Base-by-base conservation (phyloP, 345 rosid species). In the Raphanus raphanistrum region DNA sequence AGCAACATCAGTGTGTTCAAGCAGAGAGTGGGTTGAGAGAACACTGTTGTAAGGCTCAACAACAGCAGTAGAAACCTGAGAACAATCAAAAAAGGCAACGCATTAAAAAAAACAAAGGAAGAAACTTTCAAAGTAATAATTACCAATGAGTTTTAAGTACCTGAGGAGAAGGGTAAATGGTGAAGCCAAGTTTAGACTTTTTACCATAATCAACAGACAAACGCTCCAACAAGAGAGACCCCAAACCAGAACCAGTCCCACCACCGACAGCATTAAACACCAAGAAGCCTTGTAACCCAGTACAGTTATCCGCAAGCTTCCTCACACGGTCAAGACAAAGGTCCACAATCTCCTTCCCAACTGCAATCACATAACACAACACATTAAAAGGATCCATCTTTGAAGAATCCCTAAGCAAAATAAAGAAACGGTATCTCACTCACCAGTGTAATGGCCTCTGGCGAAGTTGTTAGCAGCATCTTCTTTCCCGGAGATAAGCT, bases 381-480 rank as follows among this genome's bases (percentile, higher is more conserved):
- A n/a, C 60, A 59, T 15, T 31, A 8, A 45, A 21, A 21, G 21
- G 1, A 21, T 21, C 21, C 21, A 21, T 21, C n/a, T 33, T 38
- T 8, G 3, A 31, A 27, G 43, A 66, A 12, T 2, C 58, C 57
- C 29, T 55, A 75, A 38, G 11, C 8, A 38, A 8, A 38, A 28
- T 28, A 0, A 38, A 38, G 45, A 38, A 38, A 38, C 4, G 45
- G 12, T 8, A 8, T 38, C 45, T 38, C 69, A 87, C 45, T 38
- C 69, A 87, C 92, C 88, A 1, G 90, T 88, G 2, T 88, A 88
- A 59, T 88, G 92, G 4, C 92, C 90, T 79, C 92, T 84, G 4
- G 90, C 92, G 28, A 88, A 88, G 81, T 88, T 88, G 73, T 88
- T 88, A 0, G 92, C 92, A 4, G 90, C 92, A 26, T 88, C 92